Percentiles rank a stretch among this genome's conserved stretches.
These are phyloP conservation scores for Hymenoscyphus fraxineus DNA, from an alignment of 2,329 filamentous ascomycete genomes.

Conservation along the genomic window DNA sequence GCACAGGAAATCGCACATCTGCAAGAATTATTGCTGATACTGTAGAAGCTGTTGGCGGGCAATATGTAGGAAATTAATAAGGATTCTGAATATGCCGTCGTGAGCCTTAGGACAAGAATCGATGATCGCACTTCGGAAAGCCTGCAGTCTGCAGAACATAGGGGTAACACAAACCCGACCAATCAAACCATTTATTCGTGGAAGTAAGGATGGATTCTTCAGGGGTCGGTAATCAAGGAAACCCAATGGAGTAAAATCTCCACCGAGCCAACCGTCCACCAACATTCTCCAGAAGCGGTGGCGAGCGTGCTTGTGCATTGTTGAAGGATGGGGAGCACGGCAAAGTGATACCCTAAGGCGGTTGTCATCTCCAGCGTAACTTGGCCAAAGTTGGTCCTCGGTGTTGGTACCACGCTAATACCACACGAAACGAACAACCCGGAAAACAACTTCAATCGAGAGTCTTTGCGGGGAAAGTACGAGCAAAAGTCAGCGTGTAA, in stretches of 20 bases:
- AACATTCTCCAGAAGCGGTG: neutral
- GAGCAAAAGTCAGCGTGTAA: neutral
- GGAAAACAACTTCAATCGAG: neutral
- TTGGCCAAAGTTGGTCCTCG: neutral
- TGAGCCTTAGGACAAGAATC: neutral
- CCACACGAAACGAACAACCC: neutral
- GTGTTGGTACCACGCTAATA: neutral
- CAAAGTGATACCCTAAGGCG: neutral
- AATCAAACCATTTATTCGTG: neutral
- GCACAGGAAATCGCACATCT: too few relatives aligned
- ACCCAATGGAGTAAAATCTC: neutral
- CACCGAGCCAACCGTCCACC: neutral
- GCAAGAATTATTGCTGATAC: too few relatives aligned
- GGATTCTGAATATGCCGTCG: neutral
- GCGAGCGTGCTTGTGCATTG: neutral
- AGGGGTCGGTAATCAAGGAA: neutral
- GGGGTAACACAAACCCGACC: neutral
- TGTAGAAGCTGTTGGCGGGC: neutral
- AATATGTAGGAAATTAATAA: neutral
- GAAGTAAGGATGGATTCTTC: neutral
- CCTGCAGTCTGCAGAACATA: neutral
- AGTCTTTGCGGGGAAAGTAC: neutral
- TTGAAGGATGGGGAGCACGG: neutral
- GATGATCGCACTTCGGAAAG: neutral
- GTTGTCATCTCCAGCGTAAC: neutral